phyloP scores from a whole-genome alignment of 1,284 basidiomycete species.

The Austropuccinia psidii region DNA sequence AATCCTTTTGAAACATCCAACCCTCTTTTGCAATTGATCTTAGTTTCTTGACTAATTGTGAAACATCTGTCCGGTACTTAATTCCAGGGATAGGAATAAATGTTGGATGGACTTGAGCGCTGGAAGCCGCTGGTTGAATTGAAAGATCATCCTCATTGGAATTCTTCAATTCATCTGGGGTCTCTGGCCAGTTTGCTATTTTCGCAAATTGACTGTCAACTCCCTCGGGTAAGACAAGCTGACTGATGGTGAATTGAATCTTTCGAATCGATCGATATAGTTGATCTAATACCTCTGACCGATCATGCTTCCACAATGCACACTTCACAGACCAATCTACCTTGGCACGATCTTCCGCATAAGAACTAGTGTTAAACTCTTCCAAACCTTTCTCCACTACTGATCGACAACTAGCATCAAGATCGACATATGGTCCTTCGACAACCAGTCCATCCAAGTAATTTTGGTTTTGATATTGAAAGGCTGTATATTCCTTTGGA shows the following conservation, averaged over 20 bases:
- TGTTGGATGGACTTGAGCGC: neutral
- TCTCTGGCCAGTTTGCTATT: constrained; percentile 32
- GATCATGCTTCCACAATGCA: constrained; percentile 22
- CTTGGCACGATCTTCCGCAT: constrained; percentile 17
- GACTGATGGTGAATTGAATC: constrained; percentile 32
- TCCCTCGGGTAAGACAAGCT: constrained; percentile 33
- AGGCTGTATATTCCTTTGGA: constrained; percentile 26
- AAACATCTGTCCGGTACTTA: constrained; percentile 34
- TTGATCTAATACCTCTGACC: constrained; percentile 20
- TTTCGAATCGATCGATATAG: constrained; percentile 31
- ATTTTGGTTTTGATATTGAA: constrained; percentile 35
- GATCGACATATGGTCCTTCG: constrained; percentile 7
- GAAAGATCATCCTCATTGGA: constrained; percentile 14
- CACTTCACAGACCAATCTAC: constrained; percentile 34
- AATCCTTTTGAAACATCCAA: constrained; percentile 20
- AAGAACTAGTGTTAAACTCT: neutral
- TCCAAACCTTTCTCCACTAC: neutral
- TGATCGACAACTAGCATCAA: constrained; percentile 11
- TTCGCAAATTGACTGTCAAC: constrained; percentile 25
- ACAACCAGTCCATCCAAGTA: constrained; percentile 31
- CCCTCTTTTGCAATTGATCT: constrained; percentile 33
- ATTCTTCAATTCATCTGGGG: neutral
- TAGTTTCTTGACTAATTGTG: constrained; percentile 20
- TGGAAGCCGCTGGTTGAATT: neutral
- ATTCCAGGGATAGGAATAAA: constrained; percentile 29